Evolutionary conservation across 352 stramenopile genomes (phyloP).

Genomic region (Phytopythium oedochilum): DNA sequence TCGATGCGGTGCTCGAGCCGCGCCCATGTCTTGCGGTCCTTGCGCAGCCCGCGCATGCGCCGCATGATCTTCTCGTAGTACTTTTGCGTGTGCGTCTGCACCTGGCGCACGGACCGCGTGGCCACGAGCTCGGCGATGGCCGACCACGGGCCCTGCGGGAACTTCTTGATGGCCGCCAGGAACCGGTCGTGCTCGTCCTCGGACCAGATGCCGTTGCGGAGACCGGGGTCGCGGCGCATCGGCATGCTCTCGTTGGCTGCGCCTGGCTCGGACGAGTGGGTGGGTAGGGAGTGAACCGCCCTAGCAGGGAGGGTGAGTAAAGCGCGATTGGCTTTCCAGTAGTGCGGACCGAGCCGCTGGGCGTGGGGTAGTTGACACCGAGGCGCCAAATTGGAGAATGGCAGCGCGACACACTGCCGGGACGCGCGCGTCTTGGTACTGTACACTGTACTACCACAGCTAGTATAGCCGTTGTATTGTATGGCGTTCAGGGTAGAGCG

Average conservation of each 20-base stretch:
- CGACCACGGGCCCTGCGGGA: constrained; percentile 37
- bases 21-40: constrained; percentile 46
- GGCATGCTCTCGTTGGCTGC: neutral
- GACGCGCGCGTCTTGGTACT: neutral
- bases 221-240: neutral
- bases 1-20: constrained; percentile 60
- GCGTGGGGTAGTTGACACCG: neutral
- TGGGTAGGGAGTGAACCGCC: too few species aligned
- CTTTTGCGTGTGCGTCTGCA: constrained; percentile 61
- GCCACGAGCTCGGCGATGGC: constrained; percentile 33
- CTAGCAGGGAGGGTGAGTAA: too few species aligned
- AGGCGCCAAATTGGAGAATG: constrained; percentile 8
- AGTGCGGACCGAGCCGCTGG: neutral
- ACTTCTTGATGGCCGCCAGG: constrained; percentile 40
- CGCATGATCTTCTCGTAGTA: constrained; percentile 78
- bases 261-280: too few species aligned
- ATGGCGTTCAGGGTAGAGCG: neutral
- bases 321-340: constrained; percentile 5
- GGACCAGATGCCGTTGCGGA: constrained; percentile 39
- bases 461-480: too few species aligned
- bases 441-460: too few species aligned
- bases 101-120: constrained; percentile 50
- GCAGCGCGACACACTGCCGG: neutral
- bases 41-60: constrained; percentile 45
- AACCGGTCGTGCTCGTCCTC: constrained; percentile 58